Evolutionary conservation across 2,329 filamentous ascomycete genomes (phyloP).

Genomic region (Ophiostoma pallidulum): DNA sequence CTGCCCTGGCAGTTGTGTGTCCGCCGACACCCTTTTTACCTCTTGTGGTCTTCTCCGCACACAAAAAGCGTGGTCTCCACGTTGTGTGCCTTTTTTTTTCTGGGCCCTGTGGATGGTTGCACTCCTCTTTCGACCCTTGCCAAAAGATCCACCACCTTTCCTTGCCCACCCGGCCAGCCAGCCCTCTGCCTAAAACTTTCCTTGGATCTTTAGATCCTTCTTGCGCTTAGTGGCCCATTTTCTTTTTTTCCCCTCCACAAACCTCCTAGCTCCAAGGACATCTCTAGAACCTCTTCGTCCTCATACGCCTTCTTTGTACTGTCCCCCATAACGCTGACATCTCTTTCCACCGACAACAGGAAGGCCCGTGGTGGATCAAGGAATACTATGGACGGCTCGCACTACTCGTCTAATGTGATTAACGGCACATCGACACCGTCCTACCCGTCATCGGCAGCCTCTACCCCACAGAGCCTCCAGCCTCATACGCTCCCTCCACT

Average conservation of each 20-base stretch:
- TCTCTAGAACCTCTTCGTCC: neutral
- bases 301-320: neutral
- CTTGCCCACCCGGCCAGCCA: neutral
- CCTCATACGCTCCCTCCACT: slow-evolving; percentile 24
- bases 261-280: neutral
- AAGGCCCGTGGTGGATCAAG: slow-evolving; percentile 11
- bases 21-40: too few species aligned
- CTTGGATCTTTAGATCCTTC: neutral
- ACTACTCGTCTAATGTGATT: slow-evolving; percentile 24
- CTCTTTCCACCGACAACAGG: neutral
- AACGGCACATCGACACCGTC: slow-evolving; percentile 22
- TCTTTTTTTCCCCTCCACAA: neutral
- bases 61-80: too few species aligned
- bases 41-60: neutral
- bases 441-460: slow-evolving; percentile 22
- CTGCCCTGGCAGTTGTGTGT: neutral
- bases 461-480: slow-evolving; percentile 20
- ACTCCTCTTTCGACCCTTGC: too few species aligned
- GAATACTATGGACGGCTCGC: slow-evolving; percentile 23
- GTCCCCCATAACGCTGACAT: slow-evolving; percentile 2
- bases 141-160: too few species aligned
- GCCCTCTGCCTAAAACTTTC: neutral
- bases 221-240: neutral
- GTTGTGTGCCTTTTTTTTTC: neutral
- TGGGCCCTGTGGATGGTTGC: too few species aligned